Evolutionary conservation across 2,329 filamentous ascomycete species (phyloP).

Genomic region (Beauveria australis): DNA sequence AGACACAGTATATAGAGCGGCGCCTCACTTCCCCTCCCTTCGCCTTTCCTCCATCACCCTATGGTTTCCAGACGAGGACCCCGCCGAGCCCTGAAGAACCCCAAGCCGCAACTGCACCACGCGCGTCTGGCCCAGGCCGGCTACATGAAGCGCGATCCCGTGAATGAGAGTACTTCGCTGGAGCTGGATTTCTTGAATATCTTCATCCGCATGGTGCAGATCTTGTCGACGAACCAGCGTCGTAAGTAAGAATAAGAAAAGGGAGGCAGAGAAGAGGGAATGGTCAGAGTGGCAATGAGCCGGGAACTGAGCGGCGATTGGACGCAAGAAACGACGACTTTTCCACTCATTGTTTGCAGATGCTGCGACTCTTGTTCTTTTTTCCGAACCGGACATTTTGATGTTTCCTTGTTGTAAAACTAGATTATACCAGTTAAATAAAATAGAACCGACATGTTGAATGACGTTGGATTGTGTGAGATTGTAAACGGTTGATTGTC

Average conservation of each 20-base stretch:
- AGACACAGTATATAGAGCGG: no score
- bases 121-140: slow-evolving; percentile 78
- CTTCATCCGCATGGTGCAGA: slow-evolving; percentile 92
- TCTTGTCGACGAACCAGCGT: slow-evolving; percentile 59
- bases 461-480: not conserved
- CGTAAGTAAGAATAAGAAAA: slow-evolving; percentile 41
- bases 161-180: slow-evolving; percentile 91
- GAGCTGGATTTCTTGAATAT: slow-evolving; percentile 99
- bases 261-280: not conserved
- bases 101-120: slow-evolving; percentile 56
- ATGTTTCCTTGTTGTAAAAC: slow-evolving; percentile 9
- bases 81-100: no score
- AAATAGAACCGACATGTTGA: slow-evolving; percentile 3
- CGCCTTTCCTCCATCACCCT: no score
- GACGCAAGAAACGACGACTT: not conserved
- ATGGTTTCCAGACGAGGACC: no score
- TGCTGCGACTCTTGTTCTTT: slow-evolving; percentile 5
- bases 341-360: slow-evolving; percentile 12
- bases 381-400: not conserved
- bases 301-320: not conserved
- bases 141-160: slow-evolving; percentile 72
- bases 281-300: not conserved
- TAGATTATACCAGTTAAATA: slow-evolving; percentile 1
- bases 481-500: not conserved
- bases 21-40: no score